Evolutionary conservation across 495 filamentous ascomycete species (phyloP).

Genomic region (Penicillium macrosclerotiorum): DNA sequence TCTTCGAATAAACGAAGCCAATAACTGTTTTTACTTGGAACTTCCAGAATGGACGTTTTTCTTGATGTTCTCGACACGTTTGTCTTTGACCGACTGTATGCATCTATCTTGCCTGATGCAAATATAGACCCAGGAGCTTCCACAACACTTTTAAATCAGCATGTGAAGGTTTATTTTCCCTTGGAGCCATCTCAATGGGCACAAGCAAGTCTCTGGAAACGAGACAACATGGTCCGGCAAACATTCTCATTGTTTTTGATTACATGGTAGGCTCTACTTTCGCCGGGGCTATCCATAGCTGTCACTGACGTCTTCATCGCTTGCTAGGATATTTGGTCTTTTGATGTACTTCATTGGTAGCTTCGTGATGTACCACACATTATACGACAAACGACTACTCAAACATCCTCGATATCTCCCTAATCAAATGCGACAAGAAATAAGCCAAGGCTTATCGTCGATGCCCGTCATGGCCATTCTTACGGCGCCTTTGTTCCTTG

Average conservation of each 20-base stretch:
- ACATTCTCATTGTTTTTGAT: conserved; percentile 63
- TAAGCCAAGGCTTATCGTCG: conserved; percentile 63
- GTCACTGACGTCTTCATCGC: neutral
- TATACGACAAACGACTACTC: conserved; percentile 86
- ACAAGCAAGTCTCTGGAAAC: conserved; percentile 62
- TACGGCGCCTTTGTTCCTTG: conserved; percentile 76
- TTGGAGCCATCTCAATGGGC: conserved; percentile 62
- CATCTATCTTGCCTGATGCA: conserved; percentile 53
- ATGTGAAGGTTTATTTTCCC: conserved; percentile 55
- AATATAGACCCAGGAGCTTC: conserved; percentile 27
- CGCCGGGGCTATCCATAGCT: neutral
- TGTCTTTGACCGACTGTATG: conserved; percentile 68
- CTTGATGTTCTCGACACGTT: conserved; percentile 72
- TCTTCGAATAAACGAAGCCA: neutral
- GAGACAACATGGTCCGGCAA: conserved; percentile 69
- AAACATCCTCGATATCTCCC: conserved; percentile 87
- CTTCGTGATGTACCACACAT: conserved; percentile 73
- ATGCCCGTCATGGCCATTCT: conserved; percentile 78
- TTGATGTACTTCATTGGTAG: conserved; percentile 70
- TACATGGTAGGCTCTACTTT: conserved; percentile 54
- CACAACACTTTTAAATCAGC: conserved; percentile 15
- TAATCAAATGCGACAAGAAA: conserved; percentile 83
- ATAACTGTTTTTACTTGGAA: neutral
- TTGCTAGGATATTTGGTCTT: conserved; percentile 62
- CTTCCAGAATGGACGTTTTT: conserved; percentile 67